Base-by-base conservation (phyloP, 768 basidiomycete genomes). In the Agaricus sinodeliciosus region DNA sequence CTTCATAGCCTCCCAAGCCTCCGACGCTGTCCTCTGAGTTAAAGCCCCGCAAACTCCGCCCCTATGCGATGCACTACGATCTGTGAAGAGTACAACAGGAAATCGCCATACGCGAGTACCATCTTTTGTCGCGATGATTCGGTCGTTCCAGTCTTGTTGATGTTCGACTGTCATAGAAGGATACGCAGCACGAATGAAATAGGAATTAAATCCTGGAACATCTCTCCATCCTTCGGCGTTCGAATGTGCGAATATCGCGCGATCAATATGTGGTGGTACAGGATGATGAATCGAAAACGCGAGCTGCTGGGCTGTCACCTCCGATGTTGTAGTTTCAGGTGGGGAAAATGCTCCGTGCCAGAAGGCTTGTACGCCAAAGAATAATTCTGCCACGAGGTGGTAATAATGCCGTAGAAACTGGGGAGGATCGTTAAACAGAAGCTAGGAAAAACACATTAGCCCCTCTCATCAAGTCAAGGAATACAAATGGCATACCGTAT, bases 391-490 rank as follows among this genome's bases (percentile, higher is more conserved):
- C 28, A 85, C 86, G 55, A 90, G 84, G 67, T 93, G 91, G 67
- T 92, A 93, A 65, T 91, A 93, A 64, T 93, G 91, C 43, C 74
- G 71, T n/a, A 92, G 75, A 74, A 93, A 87, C 61, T 90, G 87
- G 1, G 65, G 52, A 0, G 88, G 85, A 55, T 89, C 88, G 62
- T 87, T 87, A 60, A 84, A 73, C 35, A 82, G 64, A 9, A 81
- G 58, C 80, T 82, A 43, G 15, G 43, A 45, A 46, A 51, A 18
- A 25, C 1, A 49, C 36, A 8, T 8, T 9, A 49, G 34, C 26
- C 6, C 48, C 13, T 49, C 15, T 5, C 11, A 7, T n/a, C 12
- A 36, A 35, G 36, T 39, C 22, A 3, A 28, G 16, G 12, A 19
- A 13, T 31, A 16, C 12, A 48, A 15, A 19, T 8, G 13, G 61